These are phyloP conservation scores for Argentina anserina DNA, from an alignment of 306 rosid genomes.

Conservation along the genomic window DNA sequence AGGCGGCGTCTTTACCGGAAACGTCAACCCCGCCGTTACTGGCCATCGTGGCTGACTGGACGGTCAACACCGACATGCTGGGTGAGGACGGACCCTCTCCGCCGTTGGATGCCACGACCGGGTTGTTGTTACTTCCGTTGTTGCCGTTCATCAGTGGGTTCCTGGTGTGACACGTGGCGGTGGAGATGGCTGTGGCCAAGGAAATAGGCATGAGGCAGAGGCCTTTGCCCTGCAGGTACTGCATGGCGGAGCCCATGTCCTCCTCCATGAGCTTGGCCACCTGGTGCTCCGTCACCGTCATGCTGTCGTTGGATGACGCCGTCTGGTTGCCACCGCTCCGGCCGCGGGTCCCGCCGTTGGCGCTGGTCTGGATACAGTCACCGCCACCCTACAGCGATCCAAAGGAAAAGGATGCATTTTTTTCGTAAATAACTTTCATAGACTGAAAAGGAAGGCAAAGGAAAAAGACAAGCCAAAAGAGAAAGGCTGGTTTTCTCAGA, in stretches of 20 bases:
- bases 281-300: constrained; percentile 85
- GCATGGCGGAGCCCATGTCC: constrained; percentile 99
- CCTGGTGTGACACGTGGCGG: constrained; percentile 77
- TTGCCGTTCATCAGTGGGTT: constrained; percentile 36
- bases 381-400: constrained; percentile 61
- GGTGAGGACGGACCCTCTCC: constrained; percentile 87
- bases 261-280: constrained; percentile 94
- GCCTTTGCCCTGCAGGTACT: constrained; percentile 90
- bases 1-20: constrained; percentile 57
- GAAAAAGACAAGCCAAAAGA: constrained; percentile 5
- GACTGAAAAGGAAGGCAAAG: constrained; percentile 1
- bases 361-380: constrained; percentile 56
- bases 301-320: constrained; percentile 55
- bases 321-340: constrained; percentile 37
- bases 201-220: constrained; percentile 99
- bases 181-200: constrained; percentile 82
- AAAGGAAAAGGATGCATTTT: constrained; percentile 4
- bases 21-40: constrained; percentile 40
- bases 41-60: constrained; percentile 55
- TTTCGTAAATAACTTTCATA: constrained; percentile 1
- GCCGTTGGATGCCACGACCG: constrained; percentile 38
- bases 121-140: constrained; percentile 9
- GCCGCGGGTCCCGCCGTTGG: constrained; percentile 26
- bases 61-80: constrained; percentile 72
- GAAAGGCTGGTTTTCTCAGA: neutral